phyloP scores from a whole-genome alignment of 2,329 filamentous ascomycete genomes.

The Colletotrichum neosansevieriae region DNA sequence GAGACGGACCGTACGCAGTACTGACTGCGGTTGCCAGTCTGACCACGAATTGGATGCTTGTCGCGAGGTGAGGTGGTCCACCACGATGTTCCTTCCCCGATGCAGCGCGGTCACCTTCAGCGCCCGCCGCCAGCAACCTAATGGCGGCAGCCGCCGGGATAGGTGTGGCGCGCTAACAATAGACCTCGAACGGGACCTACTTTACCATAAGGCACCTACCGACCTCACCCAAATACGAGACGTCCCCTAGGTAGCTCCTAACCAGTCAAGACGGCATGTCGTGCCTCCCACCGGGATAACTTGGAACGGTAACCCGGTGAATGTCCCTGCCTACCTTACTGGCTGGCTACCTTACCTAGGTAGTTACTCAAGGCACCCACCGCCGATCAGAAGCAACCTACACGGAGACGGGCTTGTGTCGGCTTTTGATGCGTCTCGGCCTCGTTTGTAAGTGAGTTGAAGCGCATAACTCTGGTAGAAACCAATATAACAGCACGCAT shows the following conservation, averaged over 20 bases:
- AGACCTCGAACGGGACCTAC: too few species aligned
- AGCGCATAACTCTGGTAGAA: too few species aligned
- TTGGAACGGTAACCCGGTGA: conserved; percentile 25
- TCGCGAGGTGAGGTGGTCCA: neutral
- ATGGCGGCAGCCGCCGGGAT: neutral
- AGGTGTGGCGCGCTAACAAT: neutral
- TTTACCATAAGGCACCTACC: too few species aligned
- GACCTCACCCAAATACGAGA: too few species aligned
- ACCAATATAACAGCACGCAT: too few species aligned
- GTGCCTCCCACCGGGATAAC: conserved; percentile 7
- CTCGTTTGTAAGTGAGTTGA: too few species aligned
- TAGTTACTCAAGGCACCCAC: too few species aligned
- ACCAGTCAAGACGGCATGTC: conserved; percentile 5
- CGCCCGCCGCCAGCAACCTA: too few species aligned
- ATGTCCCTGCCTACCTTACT: neutral
- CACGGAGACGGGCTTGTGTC: too few species aligned
- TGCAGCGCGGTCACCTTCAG: neutral
- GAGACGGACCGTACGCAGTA: neutral
- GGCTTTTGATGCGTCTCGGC: too few species aligned
- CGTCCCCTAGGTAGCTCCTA: neutral
- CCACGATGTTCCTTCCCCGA: neutral
- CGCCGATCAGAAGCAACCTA: too few species aligned
- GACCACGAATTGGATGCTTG: neutral
- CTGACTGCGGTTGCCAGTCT: neutral
- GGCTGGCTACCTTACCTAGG: too few species aligned